Percentiles rank a stretch among this genome's conserved stretches.
phyloP scores from a whole-genome alignment of 805 yeast species.

The Yamadazyma paraphyllophila region DNA sequence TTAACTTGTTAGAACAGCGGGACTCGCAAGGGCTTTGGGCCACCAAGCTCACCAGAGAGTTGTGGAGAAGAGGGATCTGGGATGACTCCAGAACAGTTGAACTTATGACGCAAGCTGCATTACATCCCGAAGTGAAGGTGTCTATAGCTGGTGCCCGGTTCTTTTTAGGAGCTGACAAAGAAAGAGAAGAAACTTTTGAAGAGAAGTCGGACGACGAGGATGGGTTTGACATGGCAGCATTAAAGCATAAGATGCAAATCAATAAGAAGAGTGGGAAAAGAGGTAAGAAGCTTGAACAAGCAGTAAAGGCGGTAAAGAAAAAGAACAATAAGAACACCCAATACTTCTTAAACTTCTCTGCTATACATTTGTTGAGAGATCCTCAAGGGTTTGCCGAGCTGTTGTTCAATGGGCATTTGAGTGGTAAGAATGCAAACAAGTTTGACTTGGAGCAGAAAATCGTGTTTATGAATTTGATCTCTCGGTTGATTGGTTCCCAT shows the following conservation, averaged over 20 bases:
- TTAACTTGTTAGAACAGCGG: conserved; percentile 79
- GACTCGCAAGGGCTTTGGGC: conserved; percentile 91
- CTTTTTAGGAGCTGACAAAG: conserved; percentile 93
- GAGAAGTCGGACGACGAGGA: conserved; percentile 64
- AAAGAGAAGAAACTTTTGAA: conserved; percentile 79
- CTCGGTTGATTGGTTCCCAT: conserved; percentile 91
- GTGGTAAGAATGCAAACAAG: conserved; percentile 64
- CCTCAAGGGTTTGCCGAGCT: conserved; percentile 97
- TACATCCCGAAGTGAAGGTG: conserved; percentile 84
- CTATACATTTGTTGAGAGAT: conserved; percentile 89
- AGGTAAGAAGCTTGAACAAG: conserved; percentile 75
- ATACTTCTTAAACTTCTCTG: conserved; percentile 85
- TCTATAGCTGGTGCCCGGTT: conserved; percentile 87
- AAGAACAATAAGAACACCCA: conserved; percentile 55
- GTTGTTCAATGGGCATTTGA: conserved; percentile 68
- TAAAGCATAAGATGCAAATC: conserved; percentile 78
- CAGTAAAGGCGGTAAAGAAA: conserved; percentile 66
- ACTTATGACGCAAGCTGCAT: conserved; percentile 92
- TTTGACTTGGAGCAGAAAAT: conserved; percentile 87
- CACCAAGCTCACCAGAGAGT: conserved; percentile 86
- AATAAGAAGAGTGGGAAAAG: conserved; percentile 81
- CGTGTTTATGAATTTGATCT: conserved; percentile 78
- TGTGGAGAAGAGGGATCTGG: conserved; percentile 99
- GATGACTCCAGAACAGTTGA: conserved; percentile 97
- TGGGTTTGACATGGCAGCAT: conserved; percentile 58